These are phyloP conservation scores for Lithocarpus polystachyus DNA, from an alignment of 306 rosid genomes.

Conservation along the genomic window DNA sequence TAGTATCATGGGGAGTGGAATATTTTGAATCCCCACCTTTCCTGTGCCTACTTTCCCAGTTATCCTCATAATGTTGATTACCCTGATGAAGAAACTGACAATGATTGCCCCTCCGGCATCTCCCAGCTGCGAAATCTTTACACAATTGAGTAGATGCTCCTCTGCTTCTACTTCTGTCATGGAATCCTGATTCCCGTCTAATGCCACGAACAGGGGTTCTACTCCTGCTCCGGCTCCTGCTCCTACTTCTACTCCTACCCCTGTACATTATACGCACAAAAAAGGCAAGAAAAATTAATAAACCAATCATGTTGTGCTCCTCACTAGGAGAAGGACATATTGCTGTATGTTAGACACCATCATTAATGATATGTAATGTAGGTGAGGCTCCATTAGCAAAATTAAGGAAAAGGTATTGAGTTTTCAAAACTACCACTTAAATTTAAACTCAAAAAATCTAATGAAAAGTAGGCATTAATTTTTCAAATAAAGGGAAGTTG, in stretches of 20 bases:
- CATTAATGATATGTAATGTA: not conserved
- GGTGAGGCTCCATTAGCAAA: not conserved
- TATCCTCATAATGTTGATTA: constrained; percentile 56
- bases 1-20: constrained; percentile 41
- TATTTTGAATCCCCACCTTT: constrained; percentile 69
- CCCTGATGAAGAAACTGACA: constrained; percentile 79
- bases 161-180: constrained; percentile 69
- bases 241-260: constrained; percentile 48
- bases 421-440: no score
- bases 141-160: constrained; percentile 60
- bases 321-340: not conserved
- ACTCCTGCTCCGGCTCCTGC: constrained; percentile 45
- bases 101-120: constrained; percentile 81
- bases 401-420: not conserved
- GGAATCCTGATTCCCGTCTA: constrained; percentile 62
- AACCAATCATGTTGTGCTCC: constrained; percentile 20
- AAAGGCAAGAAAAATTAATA: constrained; percentile 27
- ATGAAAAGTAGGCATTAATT: no score
- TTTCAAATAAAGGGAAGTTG: no score
- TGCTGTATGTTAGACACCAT: not conserved
- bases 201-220: constrained; percentile 55
- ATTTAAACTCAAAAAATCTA: no score
- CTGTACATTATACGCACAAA: constrained; percentile 25
- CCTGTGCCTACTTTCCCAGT: constrained; percentile 70
- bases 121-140: constrained; percentile 77